Conservation (phyloP, 2,329 filamentous ascomycete species). For the Aquanectria penicillioides region DNA sequence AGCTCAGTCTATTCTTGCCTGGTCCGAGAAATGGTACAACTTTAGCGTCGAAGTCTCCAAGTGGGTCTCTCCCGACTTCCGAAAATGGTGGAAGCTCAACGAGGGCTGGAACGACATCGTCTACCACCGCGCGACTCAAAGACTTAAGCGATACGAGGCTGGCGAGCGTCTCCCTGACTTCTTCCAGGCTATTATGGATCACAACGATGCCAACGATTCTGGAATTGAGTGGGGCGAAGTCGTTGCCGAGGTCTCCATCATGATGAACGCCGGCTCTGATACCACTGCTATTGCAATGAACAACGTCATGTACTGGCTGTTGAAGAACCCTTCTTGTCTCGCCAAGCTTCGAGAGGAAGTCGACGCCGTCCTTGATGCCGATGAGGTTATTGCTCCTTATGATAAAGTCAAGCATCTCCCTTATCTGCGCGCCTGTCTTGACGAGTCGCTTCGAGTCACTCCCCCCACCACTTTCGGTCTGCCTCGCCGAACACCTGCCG, state of each 20-base stretch:
- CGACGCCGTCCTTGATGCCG: conserved; percentile 53
- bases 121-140: conserved; percentile 52
- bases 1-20: conserved; percentile 61
- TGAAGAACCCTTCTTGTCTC: conserved; percentile 55
- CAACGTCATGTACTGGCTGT: conserved; percentile 62
- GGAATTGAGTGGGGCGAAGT: conserved; percentile 66
- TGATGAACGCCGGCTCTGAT: conserved; percentile 61
- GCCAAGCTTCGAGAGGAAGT: conserved; percentile 56
- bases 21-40: conserved; percentile 62
- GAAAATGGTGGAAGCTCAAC: conserved; percentile 35
- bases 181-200: conserved; percentile 65
- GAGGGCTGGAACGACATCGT: conserved; percentile 53
- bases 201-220: conserved; percentile 49
- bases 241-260: conserved; percentile 63
- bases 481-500: conserved; percentile 41
- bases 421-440: conserved; percentile 62
- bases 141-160: conserved; percentile 32
- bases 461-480: conserved; percentile 42
- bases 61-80: conserved; percentile 54
- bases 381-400: conserved; percentile 57
- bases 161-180: conserved; percentile 69
- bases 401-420: conserved; percentile 61
- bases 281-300: conserved; percentile 61
- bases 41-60: conserved; percentile 58
- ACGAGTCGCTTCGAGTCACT: conserved; percentile 55